Conservation (phyloP, 257 asterid species). For the Paraleonurus japonicus region DNA sequence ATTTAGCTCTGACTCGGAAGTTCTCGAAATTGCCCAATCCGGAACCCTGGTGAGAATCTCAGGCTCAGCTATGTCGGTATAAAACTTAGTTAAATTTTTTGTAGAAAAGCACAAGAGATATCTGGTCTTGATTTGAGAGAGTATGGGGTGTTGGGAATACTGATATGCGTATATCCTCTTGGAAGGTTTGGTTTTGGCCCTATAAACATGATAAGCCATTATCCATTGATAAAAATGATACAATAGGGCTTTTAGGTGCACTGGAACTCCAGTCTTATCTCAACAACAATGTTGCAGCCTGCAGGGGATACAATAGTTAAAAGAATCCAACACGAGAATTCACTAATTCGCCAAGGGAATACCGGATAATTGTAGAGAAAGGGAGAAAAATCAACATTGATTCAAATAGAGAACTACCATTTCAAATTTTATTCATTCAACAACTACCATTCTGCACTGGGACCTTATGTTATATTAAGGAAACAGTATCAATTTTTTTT, state of each 20-base stretch:
- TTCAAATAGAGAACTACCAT: not conserved
- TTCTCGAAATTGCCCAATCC: constrained; percentile 65
- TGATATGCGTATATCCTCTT: not conserved
- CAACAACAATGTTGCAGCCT: too few species aligned
- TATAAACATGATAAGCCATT: not conserved
- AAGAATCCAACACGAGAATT: not conserved
- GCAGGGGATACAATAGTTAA: not conserved
- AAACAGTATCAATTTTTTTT: not conserved
- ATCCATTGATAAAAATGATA: too few species aligned
- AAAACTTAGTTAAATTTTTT: not conserved
- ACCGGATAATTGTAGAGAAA: not conserved
- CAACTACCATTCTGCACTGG: not conserved
- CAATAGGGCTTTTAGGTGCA: too few species aligned
- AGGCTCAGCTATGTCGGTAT: constrained; percentile 8
- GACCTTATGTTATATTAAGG: not conserved
- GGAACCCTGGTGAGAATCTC: constrained; percentile 78
- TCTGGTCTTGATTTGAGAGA: constrained; percentile 4
- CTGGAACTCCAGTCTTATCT: too few species aligned
- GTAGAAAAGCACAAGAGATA: not conserved
- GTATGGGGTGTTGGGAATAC: not conserved
- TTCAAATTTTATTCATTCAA: not conserved
- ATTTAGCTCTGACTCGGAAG: constrained; percentile 76
- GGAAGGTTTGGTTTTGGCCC: not conserved
- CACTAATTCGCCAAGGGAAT: not conserved
- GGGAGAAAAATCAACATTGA: not conserved